phyloP scores from a whole-genome alignment of 352 stramenopile species.

The Phytophthora nicotianae region DNA sequence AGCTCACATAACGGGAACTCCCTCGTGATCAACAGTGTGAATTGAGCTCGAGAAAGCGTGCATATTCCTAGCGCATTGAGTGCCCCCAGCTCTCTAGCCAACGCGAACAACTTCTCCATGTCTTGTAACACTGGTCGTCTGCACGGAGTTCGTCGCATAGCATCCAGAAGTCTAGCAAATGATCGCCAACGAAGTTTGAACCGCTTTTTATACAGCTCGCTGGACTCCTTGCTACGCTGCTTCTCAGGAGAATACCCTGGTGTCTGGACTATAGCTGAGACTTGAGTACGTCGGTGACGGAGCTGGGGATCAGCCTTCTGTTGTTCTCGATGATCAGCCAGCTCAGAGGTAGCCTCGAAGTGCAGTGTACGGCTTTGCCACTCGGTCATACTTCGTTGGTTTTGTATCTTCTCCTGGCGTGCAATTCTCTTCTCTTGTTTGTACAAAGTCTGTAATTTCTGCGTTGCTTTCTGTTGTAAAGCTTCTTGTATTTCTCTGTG shows the following conservation, averaged over 20 bases:
- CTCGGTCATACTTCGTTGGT: conserved; percentile 41
- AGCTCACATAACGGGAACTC: conserved; percentile 57
- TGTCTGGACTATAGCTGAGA: conserved; percentile 56
- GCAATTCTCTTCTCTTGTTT: conserved; percentile 42
- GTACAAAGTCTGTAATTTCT: conserved; percentile 36
- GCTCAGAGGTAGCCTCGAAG: conserved; percentile 46
- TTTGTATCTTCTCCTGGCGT: conserved; percentile 28
- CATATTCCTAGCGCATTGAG: conserved; percentile 47
- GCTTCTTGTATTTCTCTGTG: conserved; percentile 27
- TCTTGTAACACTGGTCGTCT: conserved; percentile 65
- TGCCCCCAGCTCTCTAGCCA: conserved; percentile 56
- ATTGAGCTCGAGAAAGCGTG: conserved; percentile 46
- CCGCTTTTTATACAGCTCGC: conserved; percentile 36
- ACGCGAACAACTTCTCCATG: conserved; percentile 63
- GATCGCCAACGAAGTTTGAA: conserved; percentile 59
- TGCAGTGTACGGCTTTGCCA: conserved; percentile 47
- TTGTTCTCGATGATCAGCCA: conserved; percentile 17
- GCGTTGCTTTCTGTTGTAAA: conserved; percentile 32
- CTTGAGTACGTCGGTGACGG: conserved; percentile 34
- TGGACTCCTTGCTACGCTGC: conserved; percentile 41
- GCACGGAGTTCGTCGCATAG: conserved; percentile 63
- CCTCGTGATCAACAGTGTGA: conserved; percentile 47
- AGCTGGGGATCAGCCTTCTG: conserved; percentile 17
- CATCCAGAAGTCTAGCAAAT: conserved; percentile 49
- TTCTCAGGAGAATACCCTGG: conserved; percentile 48